These are phyloP conservation scores for Phaeosphaeria sp. DNA, from an alignment of 2,329 filamentous ascomycete species.

Conservation along the genomic window DNA sequence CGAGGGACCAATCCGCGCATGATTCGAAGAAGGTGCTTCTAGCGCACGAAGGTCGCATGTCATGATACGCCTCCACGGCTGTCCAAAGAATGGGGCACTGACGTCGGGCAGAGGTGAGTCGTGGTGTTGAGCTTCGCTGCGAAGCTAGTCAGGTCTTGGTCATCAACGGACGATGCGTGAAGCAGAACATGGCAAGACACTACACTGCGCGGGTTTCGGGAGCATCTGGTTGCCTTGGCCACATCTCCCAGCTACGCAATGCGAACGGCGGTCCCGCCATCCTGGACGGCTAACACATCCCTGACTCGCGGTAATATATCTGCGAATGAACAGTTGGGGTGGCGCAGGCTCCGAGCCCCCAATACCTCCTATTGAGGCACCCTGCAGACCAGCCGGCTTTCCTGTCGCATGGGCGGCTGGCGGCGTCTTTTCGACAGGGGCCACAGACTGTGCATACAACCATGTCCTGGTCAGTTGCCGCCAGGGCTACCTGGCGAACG, in stretches of 20 bases:
- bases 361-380: constrained; percentile 29
- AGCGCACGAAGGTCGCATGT: constrained; percentile 24
- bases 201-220: background rate
- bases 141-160: background rate
- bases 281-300: constrained; percentile 12
- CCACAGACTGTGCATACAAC: constrained; percentile 28
- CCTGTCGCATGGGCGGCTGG: constrained; percentile 23
- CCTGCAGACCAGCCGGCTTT: constrained; percentile 16
- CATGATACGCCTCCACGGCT: constrained; percentile 1
- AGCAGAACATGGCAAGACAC: background rate
- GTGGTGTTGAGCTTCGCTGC: background rate
- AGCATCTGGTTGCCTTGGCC: background rate
- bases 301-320: constrained; percentile 23
- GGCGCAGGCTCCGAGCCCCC: constrained; percentile 17
- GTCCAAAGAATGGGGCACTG: background rate
- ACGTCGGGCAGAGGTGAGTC: constrained; percentile 6
- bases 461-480: constrained; percentile 17
- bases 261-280: constrained; percentile 28
- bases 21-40: constrained; percentile 25
- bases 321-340: constrained; percentile 20
- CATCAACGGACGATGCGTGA: background rate
- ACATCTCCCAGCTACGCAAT: background rate
- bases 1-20: constrained; percentile 10
- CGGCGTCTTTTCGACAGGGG: constrained; percentile 26
- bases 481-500: constrained; percentile 23